phyloP scores from a whole-genome alignment of 2,329 filamentous ascomycete genomes.

The Fusarium nurragi region DNA sequence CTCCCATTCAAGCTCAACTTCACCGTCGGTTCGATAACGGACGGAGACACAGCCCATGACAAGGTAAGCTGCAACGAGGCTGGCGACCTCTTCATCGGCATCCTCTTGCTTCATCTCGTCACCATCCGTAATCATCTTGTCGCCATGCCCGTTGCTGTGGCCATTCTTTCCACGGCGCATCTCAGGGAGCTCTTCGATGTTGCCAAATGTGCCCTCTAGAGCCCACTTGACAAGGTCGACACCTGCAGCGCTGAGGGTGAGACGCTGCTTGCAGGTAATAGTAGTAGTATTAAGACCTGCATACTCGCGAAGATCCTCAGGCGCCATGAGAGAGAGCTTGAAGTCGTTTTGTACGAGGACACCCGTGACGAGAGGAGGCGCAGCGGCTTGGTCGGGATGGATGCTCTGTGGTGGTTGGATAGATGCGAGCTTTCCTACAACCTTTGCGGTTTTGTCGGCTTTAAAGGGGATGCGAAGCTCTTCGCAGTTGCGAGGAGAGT shows the following conservation, averaged over 20 bases:
- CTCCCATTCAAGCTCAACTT: slow-evolving; percentile 95
- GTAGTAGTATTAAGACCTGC: slow-evolving; percentile 96
- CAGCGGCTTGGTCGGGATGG: slow-evolving; percentile 33
- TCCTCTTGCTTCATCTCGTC: slow-evolving; percentile 57
- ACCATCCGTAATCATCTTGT: slow-evolving; percentile 50
- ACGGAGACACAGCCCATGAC: slow-evolving; percentile 93
- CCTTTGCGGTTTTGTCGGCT: slow-evolving; percentile 93
- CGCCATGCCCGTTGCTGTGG: slow-evolving; percentile 48
- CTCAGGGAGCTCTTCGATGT: slow-evolving; percentile 75
- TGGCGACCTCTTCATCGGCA: slow-evolving; percentile 71
- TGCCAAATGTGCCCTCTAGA: slow-evolving; percentile 91
- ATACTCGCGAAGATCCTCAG: slow-evolving; percentile 94
- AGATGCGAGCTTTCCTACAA: slow-evolving; percentile 91
- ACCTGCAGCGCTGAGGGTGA: slow-evolving; percentile 87
- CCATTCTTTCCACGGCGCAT: slow-evolving; percentile 53
- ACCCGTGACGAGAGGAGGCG: slow-evolving; percentile 75
- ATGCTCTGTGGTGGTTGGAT: slow-evolving; percentile 71
- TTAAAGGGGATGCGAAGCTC: slow-evolving; percentile 95
- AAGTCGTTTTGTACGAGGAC: slow-evolving; percentile 98
- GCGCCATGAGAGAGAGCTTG: slow-evolving; percentile 95
- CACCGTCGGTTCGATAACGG: slow-evolving; percentile 78
- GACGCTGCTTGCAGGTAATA: slow-evolving; percentile 89
- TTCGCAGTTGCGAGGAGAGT: slow-evolving; percentile 92
- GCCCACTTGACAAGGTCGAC: slow-evolving; percentile 94
- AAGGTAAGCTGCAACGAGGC: slow-evolving; percentile 65